These are phyloP conservation scores for Hyphopichia wangnamkhiaoensis DNA, from an alignment of 1,139 yeast species.

Conservation along the genomic window DNA sequence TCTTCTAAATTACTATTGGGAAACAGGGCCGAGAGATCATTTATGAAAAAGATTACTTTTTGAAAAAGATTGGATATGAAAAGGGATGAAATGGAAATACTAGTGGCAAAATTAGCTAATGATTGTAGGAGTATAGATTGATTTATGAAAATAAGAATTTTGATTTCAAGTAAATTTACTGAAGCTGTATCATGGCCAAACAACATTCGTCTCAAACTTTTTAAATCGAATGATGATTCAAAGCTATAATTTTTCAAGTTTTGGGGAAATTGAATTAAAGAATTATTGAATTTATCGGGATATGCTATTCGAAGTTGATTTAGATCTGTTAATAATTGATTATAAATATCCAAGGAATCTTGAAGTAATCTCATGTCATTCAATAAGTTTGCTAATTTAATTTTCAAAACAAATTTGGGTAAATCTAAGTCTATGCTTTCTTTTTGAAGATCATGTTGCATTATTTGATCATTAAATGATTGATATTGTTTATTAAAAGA, in stretches of 20 bases:
- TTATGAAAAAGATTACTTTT: constrained; percentile 36
- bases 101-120: constrained; percentile 27
- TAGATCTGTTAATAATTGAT: constrained; percentile 33
- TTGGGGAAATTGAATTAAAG: constrained; percentile 10
- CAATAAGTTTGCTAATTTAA: constrained; percentile 29
- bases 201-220: constrained; percentile 12
- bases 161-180: constrained; percentile 26
- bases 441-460: constrained; percentile 22
- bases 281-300: constrained; percentile 16
- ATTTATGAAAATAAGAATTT: constrained; percentile 28
- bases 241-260: constrained; percentile 19
- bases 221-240: constrained; percentile 13
- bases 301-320: constrained; percentile 19
- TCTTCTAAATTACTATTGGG: constrained; percentile 21
- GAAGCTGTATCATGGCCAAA: constrained; percentile 11
- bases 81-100: constrained; percentile 35
- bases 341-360: constrained; percentile 55
- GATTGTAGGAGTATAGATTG: constrained; percentile 29
- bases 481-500: constrained; percentile 57
- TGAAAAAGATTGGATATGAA: constrained; percentile 35
- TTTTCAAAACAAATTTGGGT: constrained; percentile 15
- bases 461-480: constrained; percentile 35
- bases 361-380: constrained; percentile 56
- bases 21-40: constrained; percentile 32
- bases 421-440: constrained; percentile 5